Evolutionary conservation across 768 basidiomycete genomes (phyloP).

Genomic region (Suillus ampliporus): DNA sequence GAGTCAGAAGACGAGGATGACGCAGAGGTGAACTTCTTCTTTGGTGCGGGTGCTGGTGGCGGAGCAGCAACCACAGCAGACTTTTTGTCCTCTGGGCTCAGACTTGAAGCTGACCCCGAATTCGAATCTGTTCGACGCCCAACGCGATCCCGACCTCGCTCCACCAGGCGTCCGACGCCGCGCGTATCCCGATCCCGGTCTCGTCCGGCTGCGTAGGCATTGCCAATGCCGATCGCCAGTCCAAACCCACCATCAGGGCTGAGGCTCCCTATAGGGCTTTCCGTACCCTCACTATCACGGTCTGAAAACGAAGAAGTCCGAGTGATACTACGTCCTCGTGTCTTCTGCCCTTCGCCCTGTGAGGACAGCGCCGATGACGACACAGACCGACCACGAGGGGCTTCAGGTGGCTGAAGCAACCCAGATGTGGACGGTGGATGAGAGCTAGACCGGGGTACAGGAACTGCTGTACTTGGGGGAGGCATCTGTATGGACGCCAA

Average conservation of each 20-base stretch:
- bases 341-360: slow-evolving; percentile 36
- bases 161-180: slow-evolving; percentile 11
- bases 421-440: slow-evolving; percentile 25
- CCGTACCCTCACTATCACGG: slow-evolving; percentile 45
- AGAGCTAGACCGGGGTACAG: slow-evolving; percentile 19
- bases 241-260: slow-evolving; percentile 44
- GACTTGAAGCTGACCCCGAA: slow-evolving; percentile 43
- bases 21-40: slow-evolving; percentile 20
- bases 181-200: slow-evolving; percentile 31
- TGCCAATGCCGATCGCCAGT: slow-evolving; percentile 31
- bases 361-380: slow-evolving; percentile 43
- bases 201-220: slow-evolving; percentile 40
- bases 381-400: slow-evolving; percentile 34
- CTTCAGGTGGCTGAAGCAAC: slow-evolving; percentile 34
- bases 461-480: slow-evolving; percentile 14
- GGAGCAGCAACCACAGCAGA: slow-evolving; percentile 6
- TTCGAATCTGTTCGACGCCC: slow-evolving; percentile 31
- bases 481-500: slow-evolving; percentile 19
- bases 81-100: slow-evolving; percentile 33
- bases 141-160: slow-evolving; percentile 36
- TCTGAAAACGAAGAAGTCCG: slow-evolving; percentile 63
- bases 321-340: slow-evolving; percentile 59
- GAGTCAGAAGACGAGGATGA: slow-evolving; percentile 35
- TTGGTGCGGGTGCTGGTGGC: slow-evolving; percentile 20
- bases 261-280: slow-evolving; percentile 40